A percentile compares a stretch with the other conserved stretches of the same genome.
Evolutionary conservation across 805 yeast species (phyloP).

Genomic region (Debaryomyces hansenii): DNA sequence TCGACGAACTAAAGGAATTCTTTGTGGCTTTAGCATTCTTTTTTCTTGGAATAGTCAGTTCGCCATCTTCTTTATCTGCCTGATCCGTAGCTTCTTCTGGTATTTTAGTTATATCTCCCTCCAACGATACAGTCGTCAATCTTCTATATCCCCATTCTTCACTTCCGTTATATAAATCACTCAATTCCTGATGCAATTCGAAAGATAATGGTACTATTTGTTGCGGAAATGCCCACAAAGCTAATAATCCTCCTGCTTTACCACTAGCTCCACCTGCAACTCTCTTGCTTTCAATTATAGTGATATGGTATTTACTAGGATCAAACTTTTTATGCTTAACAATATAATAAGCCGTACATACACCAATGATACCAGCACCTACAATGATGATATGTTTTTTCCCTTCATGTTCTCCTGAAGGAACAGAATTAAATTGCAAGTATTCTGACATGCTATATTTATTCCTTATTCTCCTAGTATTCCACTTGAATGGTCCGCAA

Average conservation of each 20-base stretch:
- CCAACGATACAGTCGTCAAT: conserved; percentile 80
- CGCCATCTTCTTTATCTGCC: conserved; percentile 7
- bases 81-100: conserved; percentile 19
- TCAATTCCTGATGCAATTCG: conserved; percentile 77
- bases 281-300: conserved; percentile 82
- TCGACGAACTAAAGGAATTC: conserved; percentile 24
- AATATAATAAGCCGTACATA: conserved; percentile 87
- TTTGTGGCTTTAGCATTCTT: conserved; percentile 40
- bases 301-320: conserved; percentile 71
- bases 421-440: conserved; percentile 34
- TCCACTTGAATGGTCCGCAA: no score
- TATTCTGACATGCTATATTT: conserved; percentile 25
- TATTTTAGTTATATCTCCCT: conserved; percentile 64
- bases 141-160: conserved; percentile 92
- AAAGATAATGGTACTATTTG: conserved; percentile 89
- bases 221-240: conserved; percentile 96
- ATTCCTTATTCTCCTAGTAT: no score
- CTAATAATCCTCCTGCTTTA: conserved; percentile 93
- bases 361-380: conserved; percentile 96
- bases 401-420: conserved; percentile 52
- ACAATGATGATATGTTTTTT: conserved; percentile 80
- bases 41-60: conserved; percentile 10
- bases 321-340: conserved; percentile 81
- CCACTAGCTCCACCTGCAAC: conserved; percentile 98
- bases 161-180: conserved; percentile 79